These are phyloP conservation scores for Phytophthora sp. DNA, from an alignment of 352 stramenopile genomes.

Conservation along the genomic window DNA sequence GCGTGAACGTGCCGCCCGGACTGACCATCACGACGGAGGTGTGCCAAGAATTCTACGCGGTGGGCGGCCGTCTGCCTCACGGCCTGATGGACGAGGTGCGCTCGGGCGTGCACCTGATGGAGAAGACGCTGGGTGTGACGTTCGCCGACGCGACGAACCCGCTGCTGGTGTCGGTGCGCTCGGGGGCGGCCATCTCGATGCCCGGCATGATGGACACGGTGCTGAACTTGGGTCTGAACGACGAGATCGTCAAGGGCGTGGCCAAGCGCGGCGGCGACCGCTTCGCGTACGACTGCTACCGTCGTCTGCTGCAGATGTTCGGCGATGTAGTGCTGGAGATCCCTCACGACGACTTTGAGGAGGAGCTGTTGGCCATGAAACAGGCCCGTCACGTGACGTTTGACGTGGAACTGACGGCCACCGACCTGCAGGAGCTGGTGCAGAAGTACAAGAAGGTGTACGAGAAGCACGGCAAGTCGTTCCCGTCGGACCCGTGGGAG, in stretches of 20 bases:
- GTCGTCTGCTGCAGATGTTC: too few species aligned
- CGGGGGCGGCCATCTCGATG: too few species aligned
- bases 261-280: too few species aligned
- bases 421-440: constrained; percentile 30
- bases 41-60: constrained; percentile 41
- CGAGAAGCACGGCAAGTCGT: constrained; percentile 28
- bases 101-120: constrained; percentile 19
- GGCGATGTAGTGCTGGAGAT: constrained; percentile 34
- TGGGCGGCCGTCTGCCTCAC: constrained; percentile 24
- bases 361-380: constrained; percentile 30
- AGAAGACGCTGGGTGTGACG: too few species aligned
- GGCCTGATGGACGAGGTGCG: constrained; percentile 30
- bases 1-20: too few species aligned
- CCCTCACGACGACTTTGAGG: constrained; percentile 34
- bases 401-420: constrained; percentile 30
- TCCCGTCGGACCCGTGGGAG: constrained; percentile 34
- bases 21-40: constrained; percentile 36
- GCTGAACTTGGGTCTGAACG: too few species aligned
- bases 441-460: constrained; percentile 37
- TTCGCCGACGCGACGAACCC: too few species aligned
- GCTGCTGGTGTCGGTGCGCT: too few species aligned
- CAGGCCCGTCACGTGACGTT: constrained; percentile 26
- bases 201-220: too few species aligned
- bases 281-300: too few species aligned
- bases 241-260: too few species aligned